Base-by-base conservation (phyloP, 169 alveolate genomes). In the Babesia gibsoni region DNA sequence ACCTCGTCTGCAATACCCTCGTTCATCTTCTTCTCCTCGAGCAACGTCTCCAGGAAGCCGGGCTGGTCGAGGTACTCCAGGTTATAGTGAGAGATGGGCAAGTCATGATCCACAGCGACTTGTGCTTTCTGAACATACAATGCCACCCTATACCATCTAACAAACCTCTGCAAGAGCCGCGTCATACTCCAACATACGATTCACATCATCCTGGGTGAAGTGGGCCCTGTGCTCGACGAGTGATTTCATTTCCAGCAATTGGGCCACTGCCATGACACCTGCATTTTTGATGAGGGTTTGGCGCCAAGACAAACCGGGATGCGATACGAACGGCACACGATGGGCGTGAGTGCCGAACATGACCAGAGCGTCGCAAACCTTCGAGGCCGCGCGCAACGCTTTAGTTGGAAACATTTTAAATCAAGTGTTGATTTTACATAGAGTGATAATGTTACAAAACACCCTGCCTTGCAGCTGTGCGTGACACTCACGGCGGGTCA, bases 251-350 rank as follows among this genome's bases (percentile, higher is more conserved):
- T 88, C 93, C 32, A 88, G 70, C 32, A 88, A 54, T 37, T 88
- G 93, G 10, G 91, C 84, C 32, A 88, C 91, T 14, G 91, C 93
- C 91, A 88, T 88, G 25, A 88, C 93, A 8, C 92, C 92, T 83
- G 45, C 12, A 20, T 43, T 2, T 33, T 33, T n/a, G 39, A 43
- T 42, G 23, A 29, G 48, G 48, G 22, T 22, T 23, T 3, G 25
- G 52, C 5, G 29, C 18, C 14, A 20, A 9, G 49, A 7, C 30
- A 57, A 56, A 88, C 93, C 93, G 48, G 93, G 93, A 48, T 88
- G 93, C 25, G 93, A 83, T 49, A 88, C 88, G 66, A 88, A 88
- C n/a, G 93, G 83, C 35, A 82, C 53, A 36, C 88, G 59, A 68
- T 84, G 67, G 49, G 68, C 78, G 56, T 88, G 93, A 9, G 73